A percentile compares a stretch with the other conserved stretches of the same genome.
Evolutionary conservation across 2,329 filamentous ascomycete genomes (phyloP).

Genomic region (Exutisphaerella laricina): DNA sequence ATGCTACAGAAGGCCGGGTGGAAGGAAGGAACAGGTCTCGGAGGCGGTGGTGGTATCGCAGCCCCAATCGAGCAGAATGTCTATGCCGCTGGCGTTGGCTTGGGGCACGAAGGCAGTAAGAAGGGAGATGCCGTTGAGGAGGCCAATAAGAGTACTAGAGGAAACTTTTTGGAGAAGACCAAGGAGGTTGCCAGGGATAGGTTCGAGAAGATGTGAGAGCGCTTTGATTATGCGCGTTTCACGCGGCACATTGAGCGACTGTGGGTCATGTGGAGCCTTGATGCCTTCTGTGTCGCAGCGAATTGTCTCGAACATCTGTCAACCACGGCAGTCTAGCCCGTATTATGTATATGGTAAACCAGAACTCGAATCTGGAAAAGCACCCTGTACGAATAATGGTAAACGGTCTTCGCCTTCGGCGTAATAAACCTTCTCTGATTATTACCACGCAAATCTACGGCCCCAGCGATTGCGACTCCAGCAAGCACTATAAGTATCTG

Average conservation of each 20-base stretch:
- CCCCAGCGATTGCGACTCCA: constrained; percentile 10
- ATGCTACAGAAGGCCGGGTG: constrained; percentile 70
- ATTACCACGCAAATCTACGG: neutral
- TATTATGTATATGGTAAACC: too few species aligned
- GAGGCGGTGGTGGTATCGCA: constrained; percentile 55
- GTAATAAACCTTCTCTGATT: too few species aligned
- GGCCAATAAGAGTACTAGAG: constrained; percentile 46
- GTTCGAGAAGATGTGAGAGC: constrained; percentile 57
- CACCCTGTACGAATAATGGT: too few species aligned
- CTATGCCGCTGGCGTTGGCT: constrained; percentile 62
- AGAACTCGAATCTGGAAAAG: too few species aligned
- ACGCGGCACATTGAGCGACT: too few species aligned
- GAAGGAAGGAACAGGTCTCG: constrained; percentile 60
- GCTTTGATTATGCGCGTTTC: too few species aligned
- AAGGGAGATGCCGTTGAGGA: constrained; percentile 62
- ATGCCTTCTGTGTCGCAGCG: too few species aligned
- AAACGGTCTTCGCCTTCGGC: too few species aligned
- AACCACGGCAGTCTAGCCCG: too few species aligned
- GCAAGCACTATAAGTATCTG: constrained; percentile 16
- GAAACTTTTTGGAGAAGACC: constrained; percentile 58
- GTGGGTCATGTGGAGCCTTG: too few species aligned
- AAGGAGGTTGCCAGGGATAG: constrained; percentile 63
- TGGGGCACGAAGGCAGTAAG: constrained; percentile 65
- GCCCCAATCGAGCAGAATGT: constrained; percentile 59
- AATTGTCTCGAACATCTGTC: too few species aligned